phyloP scores from a whole-genome alignment of 2,329 filamentous ascomycete species.

The Fusarium cicatricum region DNA sequence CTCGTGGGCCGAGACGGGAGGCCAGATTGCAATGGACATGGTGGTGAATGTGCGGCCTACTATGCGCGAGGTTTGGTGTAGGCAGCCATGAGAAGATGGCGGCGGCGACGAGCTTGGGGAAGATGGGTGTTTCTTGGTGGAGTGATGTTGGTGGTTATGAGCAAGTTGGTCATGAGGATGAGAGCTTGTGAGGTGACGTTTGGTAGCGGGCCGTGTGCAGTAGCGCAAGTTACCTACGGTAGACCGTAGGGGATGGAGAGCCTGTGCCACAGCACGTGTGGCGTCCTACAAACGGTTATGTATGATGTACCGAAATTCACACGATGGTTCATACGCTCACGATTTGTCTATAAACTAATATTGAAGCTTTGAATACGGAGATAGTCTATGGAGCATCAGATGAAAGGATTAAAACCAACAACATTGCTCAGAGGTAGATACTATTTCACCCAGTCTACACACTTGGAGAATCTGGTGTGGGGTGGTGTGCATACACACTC shows the following conservation, averaged over 20 bases:
- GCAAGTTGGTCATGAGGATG: slow-evolving; percentile 31
- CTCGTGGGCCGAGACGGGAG: slow-evolving; percentile 58
- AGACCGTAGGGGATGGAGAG: not conserved
- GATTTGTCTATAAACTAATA: too few relatives aligned
- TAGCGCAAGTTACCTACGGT: not conserved
- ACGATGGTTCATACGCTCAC: too few relatives aligned
- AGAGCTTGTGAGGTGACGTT: slow-evolving; percentile 31
- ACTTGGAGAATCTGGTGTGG: too few relatives aligned
- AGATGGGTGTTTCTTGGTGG: slow-evolving; percentile 1
- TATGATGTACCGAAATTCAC: too few relatives aligned
- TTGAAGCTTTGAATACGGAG: too few relatives aligned
- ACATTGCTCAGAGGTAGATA: too few relatives aligned
- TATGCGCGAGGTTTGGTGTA: slow-evolving; percentile 6
- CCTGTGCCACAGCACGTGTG: slow-evolving; percentile 30
- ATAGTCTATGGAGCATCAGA: too few relatives aligned
- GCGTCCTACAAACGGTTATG: not conserved
- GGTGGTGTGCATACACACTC: too few relatives aligned
- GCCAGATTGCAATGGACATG: slow-evolving; percentile 69
- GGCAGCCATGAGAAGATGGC: slow-evolving; percentile 35
- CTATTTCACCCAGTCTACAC: too few relatives aligned
- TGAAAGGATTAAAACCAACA: too few relatives aligned
- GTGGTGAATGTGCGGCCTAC: slow-evolving; percentile 21
- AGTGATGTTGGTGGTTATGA: slow-evolving; percentile 10
- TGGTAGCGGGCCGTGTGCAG: slow-evolving; percentile 15
- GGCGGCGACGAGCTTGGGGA: slow-evolving; percentile 1